Evolutionary conservation across 129 eudicot genomes (phyloP), one percentile per base, ranked within the genome.

Genomic region (Helichrysum umbraculigerum): DNA sequence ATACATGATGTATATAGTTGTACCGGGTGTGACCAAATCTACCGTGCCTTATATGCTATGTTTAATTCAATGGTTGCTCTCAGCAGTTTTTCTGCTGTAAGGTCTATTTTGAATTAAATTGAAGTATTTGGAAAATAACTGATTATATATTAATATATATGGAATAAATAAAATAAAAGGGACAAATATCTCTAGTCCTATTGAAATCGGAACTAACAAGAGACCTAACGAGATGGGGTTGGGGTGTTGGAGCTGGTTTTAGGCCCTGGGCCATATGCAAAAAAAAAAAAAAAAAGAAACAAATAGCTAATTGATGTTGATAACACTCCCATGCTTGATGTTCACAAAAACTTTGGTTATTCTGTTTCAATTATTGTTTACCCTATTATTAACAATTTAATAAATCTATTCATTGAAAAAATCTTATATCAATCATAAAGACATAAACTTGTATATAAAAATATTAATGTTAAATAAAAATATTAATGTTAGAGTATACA

Each of bases 221-320:
- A 39, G 2, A 8, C 44, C 12, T 41, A 41, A 41, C 3, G 47
- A 10, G 47, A 41, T 41, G 47, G 47, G 47, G 47, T 41, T 41
- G 47, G 10, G 47, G 47, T 41, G 47, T 41, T 41, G 47, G 47
- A 41, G 47, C 14, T 41, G 14, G 47, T 41, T 41, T 41, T 41
- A 41, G 47, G 47, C 47, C 47, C 14, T 41, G 47, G 47, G 47
- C 14, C 14, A 41, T 9, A 41, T 41, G 47, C n/a, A n/a, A n/a
- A n/a, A 10, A 9, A 41, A 7, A 8, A 71, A 37, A 63, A 50
- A 71, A 64, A 54, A 65, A 62, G 37, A 52, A 76, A 33, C 68
- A 72, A 67, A 72, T 63, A 71, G 58, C 50, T 72, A 63, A n/a
- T 20, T 16, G 71, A 71, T 72, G 82, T 63, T 79, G 82, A 79